Evolutionary conservation across 2,329 filamentous ascomycete genomes (phyloP).

Genomic region (Aureobasidium sp.): DNA sequence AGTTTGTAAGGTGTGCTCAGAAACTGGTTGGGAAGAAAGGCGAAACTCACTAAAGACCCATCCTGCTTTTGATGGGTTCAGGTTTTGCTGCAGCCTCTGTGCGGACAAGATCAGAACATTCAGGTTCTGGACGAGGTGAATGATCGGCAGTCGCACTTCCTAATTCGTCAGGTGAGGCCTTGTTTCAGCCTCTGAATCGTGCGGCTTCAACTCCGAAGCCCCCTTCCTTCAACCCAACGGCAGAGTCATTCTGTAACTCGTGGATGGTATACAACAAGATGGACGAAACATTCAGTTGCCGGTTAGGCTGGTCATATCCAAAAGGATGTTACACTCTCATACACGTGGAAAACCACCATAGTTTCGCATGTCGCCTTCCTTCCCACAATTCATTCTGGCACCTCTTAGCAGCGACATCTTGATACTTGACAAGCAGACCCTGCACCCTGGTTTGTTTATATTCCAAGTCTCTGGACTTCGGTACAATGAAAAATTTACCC

Average conservation of each 20-base stretch:
- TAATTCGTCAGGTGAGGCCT: not conserved
- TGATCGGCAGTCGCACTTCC: not conserved
- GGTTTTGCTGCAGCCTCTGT: not conserved
- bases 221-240: not conserved
- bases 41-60: constrained; percentile 12
- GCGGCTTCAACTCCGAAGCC: not conserved
- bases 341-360: not conserved
- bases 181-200: not conserved
- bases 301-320: not conserved
- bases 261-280: not conserved
- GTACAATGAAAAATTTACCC: not conserved
- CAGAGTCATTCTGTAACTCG: not conserved
- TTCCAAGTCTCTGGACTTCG: not conserved
- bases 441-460: not conserved
- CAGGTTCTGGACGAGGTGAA: not conserved
- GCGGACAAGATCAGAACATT: no score
- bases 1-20: constrained; percentile 16
- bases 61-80: not conserved
- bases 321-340: not conserved
- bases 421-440: not conserved
- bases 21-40: constrained; percentile 16
- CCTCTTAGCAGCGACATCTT: not conserved
- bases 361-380: not conserved
- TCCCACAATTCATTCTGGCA: not conserved
- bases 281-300: not conserved